Base-by-base conservation (phyloP, 805 yeast genomes). In the Zygosaccharomyces kombuchaensis region DNA sequence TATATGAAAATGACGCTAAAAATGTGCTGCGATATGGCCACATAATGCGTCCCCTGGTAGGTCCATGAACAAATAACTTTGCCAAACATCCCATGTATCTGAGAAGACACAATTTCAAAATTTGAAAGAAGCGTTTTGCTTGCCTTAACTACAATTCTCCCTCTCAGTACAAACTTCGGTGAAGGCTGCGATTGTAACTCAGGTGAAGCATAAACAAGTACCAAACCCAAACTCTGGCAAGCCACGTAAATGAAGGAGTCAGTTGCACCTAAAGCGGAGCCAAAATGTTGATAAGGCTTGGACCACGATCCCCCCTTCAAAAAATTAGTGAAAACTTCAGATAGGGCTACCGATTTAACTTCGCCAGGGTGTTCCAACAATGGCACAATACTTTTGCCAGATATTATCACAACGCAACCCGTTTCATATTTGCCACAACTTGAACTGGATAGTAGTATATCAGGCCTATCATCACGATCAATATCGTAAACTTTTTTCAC, bases 391-490 rank as follows among this genome's bases (percentile, higher is more conserved):
- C 44, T 36, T 26, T 32, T 47, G 25, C 60, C 58, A 16, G 44
- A 50, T 13, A 52, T 42, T 14, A 51, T 38, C 7, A 39, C 40
- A 5, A 44, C 50, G 44, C 54, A 43, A 4, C 63, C 63, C 9
- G 48, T 47, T 35, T 59, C 59, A n/a, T 54, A 47, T 4, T 47
- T 41, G 42, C 73, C 81, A 23, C 66, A 60, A 38, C 59, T 64
- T 2, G 75, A 72, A 0, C 80, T 72, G 0, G 76, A 71, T 2
- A 80, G 55, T 2, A 77, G 46, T 9, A 80, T 47, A 36, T 74
- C 78, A 0, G 65, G 66, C 5, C 60, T 45, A 0, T 72, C 74
- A 48, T 71, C 76, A 4, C 56, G 59, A 52, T 67, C 64, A 6
- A 68, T 36, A 47, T 71, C 73, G 12, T 56, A 65, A 0, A 64